Base-by-base conservation (phyloP, 1,139 yeast genomes). In the Kodamaea arcana region DNA sequence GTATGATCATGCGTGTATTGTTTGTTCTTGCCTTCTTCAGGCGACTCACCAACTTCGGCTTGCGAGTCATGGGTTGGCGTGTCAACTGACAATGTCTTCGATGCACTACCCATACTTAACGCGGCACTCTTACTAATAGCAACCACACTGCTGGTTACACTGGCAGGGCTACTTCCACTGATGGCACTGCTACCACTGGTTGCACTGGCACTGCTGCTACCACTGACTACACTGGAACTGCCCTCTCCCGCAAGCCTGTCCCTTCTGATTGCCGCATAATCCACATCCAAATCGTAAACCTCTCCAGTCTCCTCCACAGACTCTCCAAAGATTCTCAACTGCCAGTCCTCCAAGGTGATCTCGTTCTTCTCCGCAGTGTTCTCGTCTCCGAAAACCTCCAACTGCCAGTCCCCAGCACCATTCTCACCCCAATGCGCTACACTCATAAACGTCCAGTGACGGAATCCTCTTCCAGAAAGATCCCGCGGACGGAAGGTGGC, bases 371-470 rank as follows among this genome's bases (percentile, higher is more conserved):
- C 53, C 5, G 40, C 32, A 20, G 48, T 40, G 10, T 47, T 48
- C 18, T 50, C 51, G 12, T 45, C 47, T 8, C 51, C 47, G 39
- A 63, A 62, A 1, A 90, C 90, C 46, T 72, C 76, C 17, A 92
- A 52, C 24, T 62, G 77, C 98, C 98, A 94, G 12, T 76, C 78
- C 9, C 99, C 99, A 22, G 60, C 59, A 2, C 94, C 94, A 1
- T 58, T 43, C 54, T 88, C 97, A 24, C 96, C 97, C 97, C 98
- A 92, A 56, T 92, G 97, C 2, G 95, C 97, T 15, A 94, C 97
- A n/a, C 94, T 77, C 88, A 90, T 87, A 52, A 92, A 92, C 1
- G 88, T 84, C 99, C 99, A 94, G 45, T 83, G 70, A 8, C 54
- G 51, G 46, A 86, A 83, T 0, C 97, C 96, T 2, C 56, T 65